Conservation (phyloP, 306 rosid species). For the Calophaca sinica region DNA sequence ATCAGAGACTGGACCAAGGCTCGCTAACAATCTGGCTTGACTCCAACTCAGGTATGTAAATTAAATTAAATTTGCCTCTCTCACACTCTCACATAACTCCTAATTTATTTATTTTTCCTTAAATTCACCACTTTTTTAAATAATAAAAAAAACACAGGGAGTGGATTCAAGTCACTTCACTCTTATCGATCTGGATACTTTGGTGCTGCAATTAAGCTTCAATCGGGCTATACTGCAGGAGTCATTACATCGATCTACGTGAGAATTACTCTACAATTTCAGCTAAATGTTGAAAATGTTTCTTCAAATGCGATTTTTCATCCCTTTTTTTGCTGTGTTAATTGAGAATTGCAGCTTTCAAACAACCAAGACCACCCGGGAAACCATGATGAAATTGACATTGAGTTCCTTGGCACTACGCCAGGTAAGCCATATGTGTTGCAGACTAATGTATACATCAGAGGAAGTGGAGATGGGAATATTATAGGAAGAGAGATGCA, state of each 20-base stretch:
- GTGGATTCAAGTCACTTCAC: conserved; percentile 86
- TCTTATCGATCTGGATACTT: conserved; percentile 84
- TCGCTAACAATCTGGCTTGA: conserved; percentile 84
- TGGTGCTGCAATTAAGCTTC: conserved; percentile 83
- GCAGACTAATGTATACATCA: conserved; percentile 89
- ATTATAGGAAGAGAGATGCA: conserved; percentile 82
- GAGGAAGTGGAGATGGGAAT: conserved; percentile 90
- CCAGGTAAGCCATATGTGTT: conserved; percentile 82
- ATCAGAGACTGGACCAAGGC: conserved; percentile 73
- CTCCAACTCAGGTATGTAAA: conserved; percentile 62
- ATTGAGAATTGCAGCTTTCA: conserved; percentile 66
- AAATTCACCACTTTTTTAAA: too few relatives aligned
- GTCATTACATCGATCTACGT: conserved; percentile 87
- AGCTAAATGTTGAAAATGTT: conserved; percentile 8
- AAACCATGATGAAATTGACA: conserved; percentile 92
- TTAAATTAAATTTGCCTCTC: background rate
- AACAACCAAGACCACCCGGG: conserved; percentile 84
- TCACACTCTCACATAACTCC: background rate
- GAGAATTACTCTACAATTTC: conserved; percentile 47
- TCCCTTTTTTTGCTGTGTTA: background rate
- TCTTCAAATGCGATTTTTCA: conserved; percentile 10
- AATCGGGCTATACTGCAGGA: conserved; percentile 93
- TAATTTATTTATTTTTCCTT: background rate
- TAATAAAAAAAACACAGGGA: conserved; percentile 66
- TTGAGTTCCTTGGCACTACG: conserved; percentile 92